phyloP scores from a whole-genome alignment of 768 basidiomycete genomes.

The Boletus barrowsii region DNA sequence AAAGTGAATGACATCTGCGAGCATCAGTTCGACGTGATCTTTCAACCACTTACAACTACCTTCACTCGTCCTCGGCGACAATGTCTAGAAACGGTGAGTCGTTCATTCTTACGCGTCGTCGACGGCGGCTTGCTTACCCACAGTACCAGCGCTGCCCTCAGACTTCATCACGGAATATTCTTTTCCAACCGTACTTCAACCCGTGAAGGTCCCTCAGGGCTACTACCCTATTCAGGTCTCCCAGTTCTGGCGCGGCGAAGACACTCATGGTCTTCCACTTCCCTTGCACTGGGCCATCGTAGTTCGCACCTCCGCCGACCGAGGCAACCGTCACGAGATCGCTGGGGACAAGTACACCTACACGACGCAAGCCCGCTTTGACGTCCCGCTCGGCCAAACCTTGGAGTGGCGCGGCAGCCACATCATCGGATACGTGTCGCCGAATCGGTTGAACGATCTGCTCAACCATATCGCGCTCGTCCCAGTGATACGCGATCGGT shows the following conservation, averaged over 20 bases:
- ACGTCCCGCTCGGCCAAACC: conserved; percentile 1
- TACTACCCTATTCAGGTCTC: conserved; percentile 23
- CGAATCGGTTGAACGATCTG: conserved; percentile 7
- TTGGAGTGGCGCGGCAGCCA: conserved; percentile 22
- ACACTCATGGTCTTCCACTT: neutral
- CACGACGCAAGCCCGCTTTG: conserved; percentile 8
- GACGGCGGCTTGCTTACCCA: neutral
- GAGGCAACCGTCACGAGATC: conserved; percentile 26
- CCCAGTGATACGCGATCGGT: conserved; percentile 11
- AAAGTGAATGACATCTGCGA: neutral
- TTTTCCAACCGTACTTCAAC: conserved; percentile 13
- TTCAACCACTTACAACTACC: neutral
- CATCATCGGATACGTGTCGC: conserved; percentile 19
- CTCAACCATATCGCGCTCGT: conserved; percentile 14
- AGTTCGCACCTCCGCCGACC: conserved; percentile 16
- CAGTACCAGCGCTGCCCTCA: neutral
- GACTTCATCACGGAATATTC: neutral
- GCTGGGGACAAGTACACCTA: conserved; percentile 21
- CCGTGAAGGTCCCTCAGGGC: conserved; percentile 16
- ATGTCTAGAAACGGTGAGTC: conserved; percentile 6
- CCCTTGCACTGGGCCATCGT: conserved; percentile 29
- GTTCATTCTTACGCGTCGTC: neutral
- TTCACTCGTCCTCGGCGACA: neutral
- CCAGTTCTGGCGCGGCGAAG: conserved; percentile 29
- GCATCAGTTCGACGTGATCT: neutral